Percentiles rank a stretch among this genome's conserved stretches.
Evolutionary conservation across 2,329 filamentous ascomycete genomes (phyloP).

Genomic region (Penicillium oxalicum): DNA sequence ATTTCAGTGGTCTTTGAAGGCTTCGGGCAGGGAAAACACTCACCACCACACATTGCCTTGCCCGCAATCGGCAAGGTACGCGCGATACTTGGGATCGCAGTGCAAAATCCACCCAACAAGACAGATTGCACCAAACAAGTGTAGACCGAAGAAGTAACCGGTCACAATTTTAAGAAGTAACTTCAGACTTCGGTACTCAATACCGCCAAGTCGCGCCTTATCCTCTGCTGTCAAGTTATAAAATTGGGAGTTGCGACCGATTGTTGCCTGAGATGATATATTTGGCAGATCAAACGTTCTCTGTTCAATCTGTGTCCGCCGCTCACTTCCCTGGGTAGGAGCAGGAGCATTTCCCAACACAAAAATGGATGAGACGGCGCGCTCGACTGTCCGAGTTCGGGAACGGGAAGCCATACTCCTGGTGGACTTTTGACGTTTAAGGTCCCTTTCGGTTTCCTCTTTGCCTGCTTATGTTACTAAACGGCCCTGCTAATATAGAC

Average conservation of each 20-base stretch:
- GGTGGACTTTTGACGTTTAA: slow-evolving; percentile 1
- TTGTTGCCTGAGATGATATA: slow-evolving; percentile 40
- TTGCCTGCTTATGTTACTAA: slow-evolving; percentile 6
- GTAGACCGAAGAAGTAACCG: slow-evolving; percentile 44
- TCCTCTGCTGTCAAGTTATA: slow-evolving; percentile 39
- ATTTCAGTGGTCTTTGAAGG: too few relatives aligned
- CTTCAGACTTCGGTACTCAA: slow-evolving; percentile 49
- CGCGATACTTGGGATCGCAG: slow-evolving; percentile 37
- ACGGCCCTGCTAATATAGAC: background rate
- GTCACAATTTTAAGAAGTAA: slow-evolving; percentile 45
- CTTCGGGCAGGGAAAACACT: slow-evolving; percentile 12
- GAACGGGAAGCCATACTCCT: slow-evolving; percentile 4
- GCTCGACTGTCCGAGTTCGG: slow-evolving; percentile 4
- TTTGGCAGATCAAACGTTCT: slow-evolving; percentile 31
- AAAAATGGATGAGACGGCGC: slow-evolving; percentile 8
- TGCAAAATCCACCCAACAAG: slow-evolving; percentile 46
- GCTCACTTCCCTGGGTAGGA: slow-evolving; percentile 1
- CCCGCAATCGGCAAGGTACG: slow-evolving; percentile 37
- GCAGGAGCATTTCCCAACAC: slow-evolving; percentile 15
- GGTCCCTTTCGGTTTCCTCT: background rate
- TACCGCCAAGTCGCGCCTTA: slow-evolving; percentile 45
- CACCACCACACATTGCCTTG: slow-evolving; percentile 47
- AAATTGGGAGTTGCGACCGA: slow-evolving; percentile 46
- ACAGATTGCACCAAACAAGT: slow-evolving; percentile 45
- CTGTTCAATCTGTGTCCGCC: background rate